Evolutionary conservation across 1,139 yeast species (phyloP), one percentile per base, ranked within the genome.

Genomic region (Suhomyces wounanorum): DNA sequence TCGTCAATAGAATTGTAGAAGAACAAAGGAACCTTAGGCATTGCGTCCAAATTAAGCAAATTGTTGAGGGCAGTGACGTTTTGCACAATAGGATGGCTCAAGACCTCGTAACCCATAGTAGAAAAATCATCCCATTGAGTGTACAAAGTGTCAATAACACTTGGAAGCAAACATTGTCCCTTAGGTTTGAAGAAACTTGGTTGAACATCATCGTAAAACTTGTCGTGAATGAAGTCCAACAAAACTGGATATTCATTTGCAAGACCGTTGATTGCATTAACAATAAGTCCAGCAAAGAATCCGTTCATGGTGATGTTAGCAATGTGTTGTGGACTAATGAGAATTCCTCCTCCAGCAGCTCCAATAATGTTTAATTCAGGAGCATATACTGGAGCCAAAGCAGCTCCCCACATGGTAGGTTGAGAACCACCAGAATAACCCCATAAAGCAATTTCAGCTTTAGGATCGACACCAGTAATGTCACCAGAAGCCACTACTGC

Each of bases 361-460:
- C 73, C 74, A 36, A 63, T 55, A 11, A 71, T 52, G 44, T 63
- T 59, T 39, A 72, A 59, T 11, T 70, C 73, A 2, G 70, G 68
- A 8, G 76, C 73, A 50, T 71, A 72, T 2, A 47, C 37, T 4
- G 70, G 69, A 31, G 66, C 69, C 36, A 72, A 54, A n/a, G 68
- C 60, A 2, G 75, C 66, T 8, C 75, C 77, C 77, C 77, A 73
- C 1, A 67, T 66, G 7, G 70, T 55, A 1, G 76, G 70, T 23
- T 69, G 55, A 3, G 74, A 59, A 2, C 76, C 76, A 10, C 76
- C 76, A 4, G 74, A 68, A 53, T 71, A 72, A 0, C 77, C 77
- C 68, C 72, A 70, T 50, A 71, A 44, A 1, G 61, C 66, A 4
- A 65, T 57, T 45, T 62, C 55, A 7, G 74, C 69, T 36, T 61